Base-by-base conservation (phyloP, 495 filamentous ascomycete genomes). In the Coniosporium apollinis region DNA sequence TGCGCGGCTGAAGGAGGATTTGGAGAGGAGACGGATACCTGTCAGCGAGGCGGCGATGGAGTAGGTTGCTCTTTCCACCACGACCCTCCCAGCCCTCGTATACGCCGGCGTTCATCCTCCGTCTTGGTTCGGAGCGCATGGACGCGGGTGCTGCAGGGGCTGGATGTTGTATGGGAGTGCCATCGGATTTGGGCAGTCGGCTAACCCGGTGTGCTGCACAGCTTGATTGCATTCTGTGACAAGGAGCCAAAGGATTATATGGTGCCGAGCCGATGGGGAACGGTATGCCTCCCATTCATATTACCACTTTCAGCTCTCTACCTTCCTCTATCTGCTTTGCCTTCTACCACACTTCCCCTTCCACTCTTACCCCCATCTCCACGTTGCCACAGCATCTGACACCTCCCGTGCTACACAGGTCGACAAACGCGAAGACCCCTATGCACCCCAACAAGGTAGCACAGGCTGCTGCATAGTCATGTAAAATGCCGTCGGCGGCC, bases 251-350 rank as follows among this genome's bases (percentile, higher is more conserved):
- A 83, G 59, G 89, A 97, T 56, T 96, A 86, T 57, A 97, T 97
- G 89, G 89, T 97, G 44, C 89, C 89, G 34, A 86, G 80, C 33
- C 76, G 91, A 54, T 96, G 91, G 89, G 89, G 91, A 42, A 67
- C 72, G 43, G 85, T 96, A 68, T 57, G 76, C 50, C 1, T 42
- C 54, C 46, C 43, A 35, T 30, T 19, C 22, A 11, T 19, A 30
- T 8, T 17, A 28, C 30, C 16, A 42, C 13, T 8, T 20, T 45
- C 30, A 9, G 33, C 24, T 28, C 13, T n/a, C 13, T 47, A 25
- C 40, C 18, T 11, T 28, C 7, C 21, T 16, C 37, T 24, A 22
- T 21, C 34, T 20, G 28, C 30, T 18, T 31, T 48, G 19, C 32
- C 39, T 34, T 19, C n/a, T n/a, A n/a, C n/a, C n/a, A n/a, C n/a